Evolutionary conservation across 2,329 filamentous ascomycete species (phyloP).

Genomic region (Chaetomiaceae sp.): DNA sequence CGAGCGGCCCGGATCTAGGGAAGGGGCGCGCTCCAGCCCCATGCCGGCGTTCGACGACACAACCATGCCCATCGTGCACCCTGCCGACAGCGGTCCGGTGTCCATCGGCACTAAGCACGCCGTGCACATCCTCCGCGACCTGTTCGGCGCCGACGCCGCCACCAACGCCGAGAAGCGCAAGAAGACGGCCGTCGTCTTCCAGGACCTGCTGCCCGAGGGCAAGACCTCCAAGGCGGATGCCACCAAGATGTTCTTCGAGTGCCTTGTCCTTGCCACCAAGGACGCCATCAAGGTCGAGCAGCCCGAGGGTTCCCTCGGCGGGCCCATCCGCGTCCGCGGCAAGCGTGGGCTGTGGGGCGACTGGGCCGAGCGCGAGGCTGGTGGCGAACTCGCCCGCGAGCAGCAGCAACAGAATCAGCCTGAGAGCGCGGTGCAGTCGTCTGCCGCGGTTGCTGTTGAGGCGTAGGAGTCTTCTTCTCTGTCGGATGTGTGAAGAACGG

Average conservation of each 20-base stretch:
- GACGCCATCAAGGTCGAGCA: slow-evolving; percentile 98
- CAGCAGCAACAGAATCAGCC: slow-evolving; percentile 38
- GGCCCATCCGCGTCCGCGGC: slow-evolving; percentile 74
- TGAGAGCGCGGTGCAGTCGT: slow-evolving; percentile 30
- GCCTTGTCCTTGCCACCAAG: slow-evolving; percentile 92
- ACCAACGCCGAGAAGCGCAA: slow-evolving; percentile 67
- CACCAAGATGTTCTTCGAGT: slow-evolving; percentile 99
- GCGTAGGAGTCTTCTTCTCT: slow-evolving; percentile 15
- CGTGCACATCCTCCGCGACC: slow-evolving; percentile 86
- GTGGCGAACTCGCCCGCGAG: slow-evolving; percentile 54
- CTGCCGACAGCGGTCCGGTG: slow-evolving; percentile 78
- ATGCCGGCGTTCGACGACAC: slow-evolving; percentile 74
- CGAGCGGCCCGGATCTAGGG: slow-evolving; percentile 32
- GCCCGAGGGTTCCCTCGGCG: slow-evolving; percentile 65
- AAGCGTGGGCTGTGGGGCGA: slow-evolving; percentile 96
- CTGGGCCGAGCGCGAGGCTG: slow-evolving; percentile 79
- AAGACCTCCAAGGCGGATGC: slow-evolving; percentile 82
- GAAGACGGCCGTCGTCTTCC: slow-evolving; percentile 77
- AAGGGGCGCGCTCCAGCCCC: slow-evolving; percentile 42
- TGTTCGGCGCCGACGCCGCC: slow-evolving; percentile 72
- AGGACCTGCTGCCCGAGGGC: slow-evolving; percentile 80
- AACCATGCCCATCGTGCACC: slow-evolving; percentile 68
- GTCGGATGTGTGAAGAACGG: background rate
- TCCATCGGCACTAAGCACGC: slow-evolving; percentile 92
- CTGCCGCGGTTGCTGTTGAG: slow-evolving; percentile 20